Base-by-base conservation (phyloP, 1,284 basidiomycete species). In the Sporisorium sorghi region DNA sequence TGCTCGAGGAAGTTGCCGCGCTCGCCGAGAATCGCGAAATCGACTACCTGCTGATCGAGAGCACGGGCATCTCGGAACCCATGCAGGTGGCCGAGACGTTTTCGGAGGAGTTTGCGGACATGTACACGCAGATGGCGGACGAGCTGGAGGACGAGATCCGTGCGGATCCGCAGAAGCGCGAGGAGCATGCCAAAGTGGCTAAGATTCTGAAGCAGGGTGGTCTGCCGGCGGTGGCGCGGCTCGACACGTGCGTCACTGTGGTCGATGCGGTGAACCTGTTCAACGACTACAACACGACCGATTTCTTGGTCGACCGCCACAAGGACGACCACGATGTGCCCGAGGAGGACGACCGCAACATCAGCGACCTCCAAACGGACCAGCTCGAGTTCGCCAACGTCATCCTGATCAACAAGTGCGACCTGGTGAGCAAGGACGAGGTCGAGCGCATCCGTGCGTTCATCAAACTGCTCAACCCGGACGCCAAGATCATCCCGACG, bases 341-440 rank as follows among this genome's bases (percentile, higher is more conserved):
- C 5, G 80, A 81, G 39, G 85, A 87, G 57, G 87, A 87, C 74
- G 87, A 87, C 72, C 77, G 86, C 24, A 87, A 87, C 70, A 86
- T 87, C 59, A 83, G 83, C 11, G 86, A 87, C 64, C 80, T 87
- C 59, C 79, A 86, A 59, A 84, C 75, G 5, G 78, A 82, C 62
- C 75, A 82, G 61, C 65, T 87, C 67, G 86, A 87, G 58, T 87
- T 87, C 50, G 85, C 86, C 44, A 83, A 87, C 74, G 85, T 86
- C 37, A 82, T 87, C 60, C 71, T 87, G 30, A 73, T 87, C 64
- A 87, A 87, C 80, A 87, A 87, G 70, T 80, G 74, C 52, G 85
- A 86, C 63, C 67, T 86, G 33, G 85, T 86, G 46, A 47, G 60
- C 12, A 49, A 59, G 21, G 73, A 76, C 2, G 79, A 85, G 28